Conservation (phyloP, 306 rosid genomes). For the Sechiopsis laciniata region DNA sequence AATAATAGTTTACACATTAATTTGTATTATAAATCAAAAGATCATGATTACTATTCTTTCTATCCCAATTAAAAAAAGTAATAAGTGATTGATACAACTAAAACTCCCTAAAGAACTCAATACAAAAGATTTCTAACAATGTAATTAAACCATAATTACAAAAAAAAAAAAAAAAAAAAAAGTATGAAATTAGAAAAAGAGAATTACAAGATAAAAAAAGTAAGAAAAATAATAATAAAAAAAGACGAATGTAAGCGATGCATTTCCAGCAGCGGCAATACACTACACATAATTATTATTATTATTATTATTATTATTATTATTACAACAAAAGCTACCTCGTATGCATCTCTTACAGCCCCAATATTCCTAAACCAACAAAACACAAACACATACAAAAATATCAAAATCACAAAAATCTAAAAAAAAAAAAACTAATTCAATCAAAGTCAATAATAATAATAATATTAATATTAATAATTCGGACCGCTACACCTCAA, state of each 20-base stretch:
- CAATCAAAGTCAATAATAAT: background rate
- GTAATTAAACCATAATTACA: too few species aligned
- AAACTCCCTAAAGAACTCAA: too few species aligned
- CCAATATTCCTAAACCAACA: constrained; percentile 27
- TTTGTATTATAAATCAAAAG: too few species aligned
- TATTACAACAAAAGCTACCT: constrained; percentile 40
- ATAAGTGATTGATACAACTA: too few species aligned
- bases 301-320: background rate
- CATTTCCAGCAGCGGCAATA: constrained; percentile 87
- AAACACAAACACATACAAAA: constrained; percentile 14
- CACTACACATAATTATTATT: background rate
- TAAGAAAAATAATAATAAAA: constrained; percentile 22
- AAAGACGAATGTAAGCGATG: constrained; percentile 89
- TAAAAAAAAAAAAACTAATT: constrained; percentile 14
- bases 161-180: too few species aligned
- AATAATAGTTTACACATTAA: too few species aligned
- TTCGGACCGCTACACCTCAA: constrained; percentile 99
- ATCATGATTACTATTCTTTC: too few species aligned
- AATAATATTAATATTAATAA: background rate
- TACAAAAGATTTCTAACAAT: too few species aligned
- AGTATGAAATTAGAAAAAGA: background rate
- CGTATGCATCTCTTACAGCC: constrained; percentile 99
- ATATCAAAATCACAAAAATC: constrained; percentile 23
- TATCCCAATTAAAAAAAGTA: too few species aligned
- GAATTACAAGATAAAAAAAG: too few species aligned